Evolutionary conservation across 208 protist genomes (phyloP).

Genomic region (Crithidia fasciculata): DNA sequence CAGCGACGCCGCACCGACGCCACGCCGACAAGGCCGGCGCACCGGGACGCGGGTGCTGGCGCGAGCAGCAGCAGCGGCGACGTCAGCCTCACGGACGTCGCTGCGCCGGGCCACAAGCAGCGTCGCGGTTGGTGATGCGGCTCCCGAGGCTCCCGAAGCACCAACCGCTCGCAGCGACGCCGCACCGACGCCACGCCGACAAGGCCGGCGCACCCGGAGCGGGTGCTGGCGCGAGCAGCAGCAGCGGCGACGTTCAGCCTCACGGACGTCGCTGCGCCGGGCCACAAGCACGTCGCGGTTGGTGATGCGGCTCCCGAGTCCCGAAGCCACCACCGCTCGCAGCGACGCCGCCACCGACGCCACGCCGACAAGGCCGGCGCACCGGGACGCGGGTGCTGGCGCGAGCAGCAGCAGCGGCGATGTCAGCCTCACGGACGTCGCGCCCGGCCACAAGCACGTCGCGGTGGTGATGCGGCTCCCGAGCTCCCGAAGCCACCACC

Average conservation of each 20-base stretch:
- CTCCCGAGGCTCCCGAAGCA: too few species aligned
- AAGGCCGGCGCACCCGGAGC: too few species aligned
- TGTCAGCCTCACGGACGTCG: background rate
- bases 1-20: background rate
- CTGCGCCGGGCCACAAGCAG: too few species aligned
- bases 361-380: background rate
- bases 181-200: background rate
- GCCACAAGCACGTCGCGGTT: too few species aligned
- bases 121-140: too few species aligned
- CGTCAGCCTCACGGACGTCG: background rate
- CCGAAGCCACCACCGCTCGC: too few species aligned
- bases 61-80: conserved; percentile 1
- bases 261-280: too few species aligned
- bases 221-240: too few species aligned
- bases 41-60: background rate
- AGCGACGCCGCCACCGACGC: background rate
- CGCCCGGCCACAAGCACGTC: background rate
- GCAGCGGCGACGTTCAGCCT: too few species aligned
- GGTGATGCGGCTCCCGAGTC: too few species aligned
- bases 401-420: background rate
- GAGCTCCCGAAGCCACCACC: background rate
- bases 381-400: background rate
- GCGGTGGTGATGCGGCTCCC: background rate
- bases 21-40: background rate
- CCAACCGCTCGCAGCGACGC: background rate